These are phyloP conservation scores for Fomitopsis palustris DNA, from an alignment of 1,284 basidiomycete species.

Conservation along the genomic window DNA sequence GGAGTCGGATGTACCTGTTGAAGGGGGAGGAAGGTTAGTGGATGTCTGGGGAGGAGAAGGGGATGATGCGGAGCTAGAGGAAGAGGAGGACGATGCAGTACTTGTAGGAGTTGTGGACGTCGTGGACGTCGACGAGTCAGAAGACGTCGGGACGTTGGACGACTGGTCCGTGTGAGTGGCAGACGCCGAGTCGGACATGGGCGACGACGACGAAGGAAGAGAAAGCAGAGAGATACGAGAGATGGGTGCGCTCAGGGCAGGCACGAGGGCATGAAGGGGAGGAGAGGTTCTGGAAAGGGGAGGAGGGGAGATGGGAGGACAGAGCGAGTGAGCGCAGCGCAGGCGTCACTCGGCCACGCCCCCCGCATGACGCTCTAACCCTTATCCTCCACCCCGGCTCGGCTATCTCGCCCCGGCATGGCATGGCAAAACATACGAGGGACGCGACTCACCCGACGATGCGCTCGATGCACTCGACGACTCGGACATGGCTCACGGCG, in stretches of 20 bases:
- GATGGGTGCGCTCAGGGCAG: background rate
- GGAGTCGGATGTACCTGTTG: conserved; percentile 3
- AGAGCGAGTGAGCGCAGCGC: too few species aligned
- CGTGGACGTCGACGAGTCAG: conserved; percentile 7
- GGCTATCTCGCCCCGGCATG: too few species aligned
- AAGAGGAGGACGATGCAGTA: conserved; percentile 4
- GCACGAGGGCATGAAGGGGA: background rate
- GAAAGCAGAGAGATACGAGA: background rate
- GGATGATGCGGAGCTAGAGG: conserved; percentile 5
- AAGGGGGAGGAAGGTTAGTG: background rate
- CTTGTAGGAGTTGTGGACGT: conserved; percentile 5
- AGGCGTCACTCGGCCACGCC: too few species aligned
- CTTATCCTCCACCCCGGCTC: too few species aligned
- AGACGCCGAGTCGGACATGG: background rate
- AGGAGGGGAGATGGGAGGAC: background rate
- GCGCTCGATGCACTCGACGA: too few species aligned
- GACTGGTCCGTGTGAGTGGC: background rate
- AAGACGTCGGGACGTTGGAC: background rate
- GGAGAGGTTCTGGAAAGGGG: background rate
- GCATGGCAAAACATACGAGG: too few species aligned
- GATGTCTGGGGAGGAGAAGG: background rate
- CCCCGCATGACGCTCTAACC: too few species aligned
- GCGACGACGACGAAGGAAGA: background rate
- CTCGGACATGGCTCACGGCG: too few species aligned
- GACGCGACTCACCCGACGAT: too few species aligned